These are phyloP conservation scores for Mycena haematopus DNA, from an alignment of 768 basidiomycete genomes.

Conservation along the genomic window DNA sequence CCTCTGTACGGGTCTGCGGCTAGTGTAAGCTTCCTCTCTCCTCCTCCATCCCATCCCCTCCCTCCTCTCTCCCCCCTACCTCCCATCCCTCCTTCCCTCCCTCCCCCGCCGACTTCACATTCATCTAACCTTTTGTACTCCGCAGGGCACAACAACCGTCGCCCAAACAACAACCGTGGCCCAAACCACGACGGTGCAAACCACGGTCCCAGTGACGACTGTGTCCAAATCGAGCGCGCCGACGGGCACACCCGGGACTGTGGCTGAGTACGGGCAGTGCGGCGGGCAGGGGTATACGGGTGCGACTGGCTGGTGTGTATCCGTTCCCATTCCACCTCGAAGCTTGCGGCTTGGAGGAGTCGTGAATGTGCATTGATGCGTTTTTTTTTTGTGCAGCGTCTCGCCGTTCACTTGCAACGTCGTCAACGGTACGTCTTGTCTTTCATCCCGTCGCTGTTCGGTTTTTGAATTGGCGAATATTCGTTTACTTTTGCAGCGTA, in stretches of 20 bases:
- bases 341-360: not conserved
- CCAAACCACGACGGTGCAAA: conserved; percentile 21
- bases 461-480: too few relatives aligned
- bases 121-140: conserved; percentile 5
- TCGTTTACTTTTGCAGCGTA: conserved; percentile 38
- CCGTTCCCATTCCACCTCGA: too few relatives aligned
- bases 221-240: conserved; percentile 30
- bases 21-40: conserved; percentile 6
- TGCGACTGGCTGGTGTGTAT: conserved; percentile 43
- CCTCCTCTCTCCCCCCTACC: too few relatives aligned
- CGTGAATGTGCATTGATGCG: not conserved
- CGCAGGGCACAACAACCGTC: conserved; percentile 13
- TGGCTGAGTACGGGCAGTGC: conserved; percentile 49
- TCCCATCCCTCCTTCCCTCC: not conserved
- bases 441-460: not conserved
- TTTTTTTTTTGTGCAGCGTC: conserved; percentile 35
- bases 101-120: not conserved
- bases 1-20: conserved; percentile 51
- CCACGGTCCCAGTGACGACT: conserved; percentile 5
- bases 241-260: conserved; percentile 35
- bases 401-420: conserved; percentile 45
- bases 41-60: not conserved
- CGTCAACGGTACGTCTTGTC: conserved; percentile 39
- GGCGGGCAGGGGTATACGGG: conserved; percentile 45
- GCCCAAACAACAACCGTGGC: conserved; percentile 17